Conservation (phyloP, 2,329 filamentous ascomycete species). For the Lithohypha guttulata region DNA sequence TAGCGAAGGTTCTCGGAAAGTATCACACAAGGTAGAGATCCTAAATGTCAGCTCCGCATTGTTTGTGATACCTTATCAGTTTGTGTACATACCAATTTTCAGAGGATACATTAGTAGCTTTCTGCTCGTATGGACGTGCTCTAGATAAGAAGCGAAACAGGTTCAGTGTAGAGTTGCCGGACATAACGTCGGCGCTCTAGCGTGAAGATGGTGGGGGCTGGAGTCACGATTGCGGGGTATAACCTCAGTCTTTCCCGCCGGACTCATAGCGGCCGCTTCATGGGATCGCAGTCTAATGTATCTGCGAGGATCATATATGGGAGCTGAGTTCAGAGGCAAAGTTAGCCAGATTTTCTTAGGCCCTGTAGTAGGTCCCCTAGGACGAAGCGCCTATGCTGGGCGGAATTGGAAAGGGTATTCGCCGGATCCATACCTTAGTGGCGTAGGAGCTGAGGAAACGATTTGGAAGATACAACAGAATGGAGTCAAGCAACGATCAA, state of each 20-base stretch:
- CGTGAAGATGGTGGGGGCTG: too few species aligned
- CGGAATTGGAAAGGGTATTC: constrained; percentile 42
- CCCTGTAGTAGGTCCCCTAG: constrained; percentile 32
- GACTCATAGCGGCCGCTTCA: constrained; percentile 26
- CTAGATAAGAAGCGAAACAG: too few species aligned
- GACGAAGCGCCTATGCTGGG: constrained; percentile 30
- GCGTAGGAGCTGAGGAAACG: constrained; percentile 33
- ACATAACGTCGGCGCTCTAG: too few species aligned
- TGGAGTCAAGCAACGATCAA: constrained; percentile 56
- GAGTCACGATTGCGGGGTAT: too few species aligned
- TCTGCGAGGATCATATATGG: constrained; percentile 26
- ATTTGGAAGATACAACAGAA: constrained; percentile 36
- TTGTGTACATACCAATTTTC: too few species aligned
- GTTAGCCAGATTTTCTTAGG: constrained; percentile 34
- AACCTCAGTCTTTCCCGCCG: constrained; percentile 23
- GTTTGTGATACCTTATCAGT: too few species aligned
- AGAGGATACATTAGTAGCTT: too few species aligned
- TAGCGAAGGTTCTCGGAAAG: too few species aligned
- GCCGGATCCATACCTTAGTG: constrained; percentile 39
- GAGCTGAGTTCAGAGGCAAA: constrained; percentile 31
- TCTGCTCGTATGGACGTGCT: too few species aligned
- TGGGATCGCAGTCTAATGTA: constrained; percentile 30
- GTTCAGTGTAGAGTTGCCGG: too few species aligned
- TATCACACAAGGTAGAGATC: too few species aligned
- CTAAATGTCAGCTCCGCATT: too few species aligned